phyloP scores from a whole-genome alignment of 2,329 filamentous ascomycete species.

The Teratosphaeria zuluensis region DNA sequence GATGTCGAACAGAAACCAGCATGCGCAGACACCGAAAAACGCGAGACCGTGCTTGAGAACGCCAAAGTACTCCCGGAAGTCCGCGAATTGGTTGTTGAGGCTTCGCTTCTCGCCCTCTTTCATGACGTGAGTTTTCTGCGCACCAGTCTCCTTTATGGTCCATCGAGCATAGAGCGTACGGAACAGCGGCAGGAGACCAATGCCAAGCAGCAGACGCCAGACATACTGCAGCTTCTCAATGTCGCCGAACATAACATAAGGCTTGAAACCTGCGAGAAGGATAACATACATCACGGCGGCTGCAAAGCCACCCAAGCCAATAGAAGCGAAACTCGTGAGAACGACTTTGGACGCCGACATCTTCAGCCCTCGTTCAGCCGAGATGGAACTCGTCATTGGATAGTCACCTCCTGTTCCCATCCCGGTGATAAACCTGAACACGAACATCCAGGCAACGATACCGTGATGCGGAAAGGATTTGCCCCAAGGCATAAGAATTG shows the following conservation, averaged over 20 bases:
- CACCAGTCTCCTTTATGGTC: constrained; percentile 1
- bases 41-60: not conserved
- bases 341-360: not conserved
- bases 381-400: constrained; percentile 1
- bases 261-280: constrained; percentile 1
- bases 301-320: not conserved
- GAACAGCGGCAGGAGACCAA: constrained; percentile 2
- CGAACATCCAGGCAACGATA: not conserved
- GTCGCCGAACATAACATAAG: not conserved
- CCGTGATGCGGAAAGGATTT: not conserved
- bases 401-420: constrained; percentile 1
- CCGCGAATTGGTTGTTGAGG: constrained; percentile 1
- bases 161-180: not conserved
- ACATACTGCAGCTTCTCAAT: constrained; percentile 2
- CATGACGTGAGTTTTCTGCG: constrained; percentile 1
- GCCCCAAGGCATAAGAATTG: not conserved
- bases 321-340: not conserved
- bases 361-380: not conserved
- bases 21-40: not conserved
- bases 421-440: not conserved
- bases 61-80: constrained; percentile 1
- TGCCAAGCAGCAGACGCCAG: constrained; percentile 3
- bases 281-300: not conserved
- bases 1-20: constrained; percentile 5
- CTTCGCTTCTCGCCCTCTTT: constrained; percentile 1